A percentile compares a stretch with the other conserved stretches of the same genome.
These are phyloP conservation scores for Oryza punctata DNA, from an alignment of 176 grass and related monocot genomes.

Conservation along the genomic window DNA sequence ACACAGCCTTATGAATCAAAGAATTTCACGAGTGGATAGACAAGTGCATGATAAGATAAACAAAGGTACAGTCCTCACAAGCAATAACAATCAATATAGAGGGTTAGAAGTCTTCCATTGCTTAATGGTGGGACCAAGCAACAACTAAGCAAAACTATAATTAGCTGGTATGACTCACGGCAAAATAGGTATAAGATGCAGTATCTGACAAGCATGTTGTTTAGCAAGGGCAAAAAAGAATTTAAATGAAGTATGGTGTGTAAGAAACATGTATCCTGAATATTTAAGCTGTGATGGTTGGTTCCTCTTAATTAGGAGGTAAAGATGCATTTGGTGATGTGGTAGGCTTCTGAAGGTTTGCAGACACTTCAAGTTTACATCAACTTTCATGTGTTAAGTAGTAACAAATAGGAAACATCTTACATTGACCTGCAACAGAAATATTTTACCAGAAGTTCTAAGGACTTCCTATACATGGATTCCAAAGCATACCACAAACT, in stretches of 20 bases:
- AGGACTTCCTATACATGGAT: neutral
- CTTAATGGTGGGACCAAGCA: neutral
- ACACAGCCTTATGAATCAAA: neutral
- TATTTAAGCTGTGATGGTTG: neutral
- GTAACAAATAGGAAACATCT: too few relatives aligned
- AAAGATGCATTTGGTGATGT: neutral
- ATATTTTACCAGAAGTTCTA: neutral
- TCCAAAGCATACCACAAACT: neutral
- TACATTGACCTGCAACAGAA: too few relatives aligned
- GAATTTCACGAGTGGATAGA: neutral
- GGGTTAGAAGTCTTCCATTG: slow-evolving; percentile 1
- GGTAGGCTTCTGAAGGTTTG: neutral
- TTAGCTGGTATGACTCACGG: neutral
- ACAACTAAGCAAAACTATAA: neutral
- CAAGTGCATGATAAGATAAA: slow-evolving; percentile 4
- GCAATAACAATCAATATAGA: neutral
- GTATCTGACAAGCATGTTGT: neutral
- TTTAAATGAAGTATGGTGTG: neutral
- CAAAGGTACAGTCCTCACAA: neutral
- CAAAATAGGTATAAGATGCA: neutral
- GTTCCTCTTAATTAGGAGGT: neutral
- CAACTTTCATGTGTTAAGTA: neutral
- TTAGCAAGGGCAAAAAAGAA: neutral
- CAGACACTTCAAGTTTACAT: neutral
- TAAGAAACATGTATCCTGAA: neutral